A percentile compares a stretch with the other conserved stretches of the same genome.
Conservation (phyloP, 2,329 filamentous ascomycete genomes). For the Pyrenophora graminea region DNA sequence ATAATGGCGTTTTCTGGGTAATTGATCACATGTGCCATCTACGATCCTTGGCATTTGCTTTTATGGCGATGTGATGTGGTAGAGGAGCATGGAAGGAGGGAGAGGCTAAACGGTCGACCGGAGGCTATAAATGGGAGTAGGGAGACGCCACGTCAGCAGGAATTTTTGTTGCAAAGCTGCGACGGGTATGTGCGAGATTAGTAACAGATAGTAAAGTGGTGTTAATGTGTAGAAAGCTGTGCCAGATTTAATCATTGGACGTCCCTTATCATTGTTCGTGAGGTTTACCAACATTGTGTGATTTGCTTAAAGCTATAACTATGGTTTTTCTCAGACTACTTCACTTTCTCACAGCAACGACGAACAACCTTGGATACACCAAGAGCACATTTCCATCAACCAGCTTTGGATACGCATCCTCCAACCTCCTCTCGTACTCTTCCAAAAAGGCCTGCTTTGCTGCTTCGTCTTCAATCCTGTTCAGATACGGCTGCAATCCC, state of each 20-base stretch:
- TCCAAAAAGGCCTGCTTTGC: conserved; percentile 50
- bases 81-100: background rate
- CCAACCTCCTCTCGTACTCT: conserved; percentile 54
- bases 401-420: conserved; percentile 50
- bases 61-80: conserved; percentile 1
- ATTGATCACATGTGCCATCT: conserved; percentile 15
- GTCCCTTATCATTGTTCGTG: too few relatives aligned
- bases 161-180: too few relatives aligned
- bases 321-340: too few relatives aligned
- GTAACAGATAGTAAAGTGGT: too few relatives aligned
- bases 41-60: conserved; percentile 14
- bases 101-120: too few relatives aligned
- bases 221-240: too few relatives aligned
- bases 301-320: too few relatives aligned
- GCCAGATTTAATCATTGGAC: too few relatives aligned
- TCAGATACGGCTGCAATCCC: conserved; percentile 60
- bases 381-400: conserved; percentile 60
- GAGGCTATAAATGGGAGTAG: too few relatives aligned
- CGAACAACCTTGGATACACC: conserved; percentile 61
- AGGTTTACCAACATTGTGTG: too few relatives aligned
- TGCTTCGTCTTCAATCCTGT: conserved; percentile 51
- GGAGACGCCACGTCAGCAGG: background rate
- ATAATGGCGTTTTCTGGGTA: conserved; percentile 18
- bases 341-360: conserved; percentile 49
- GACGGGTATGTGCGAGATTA: too few relatives aligned